Conservation (phyloP, 78 protist genomes). For the Dictyostelium purpureum region DNA sequence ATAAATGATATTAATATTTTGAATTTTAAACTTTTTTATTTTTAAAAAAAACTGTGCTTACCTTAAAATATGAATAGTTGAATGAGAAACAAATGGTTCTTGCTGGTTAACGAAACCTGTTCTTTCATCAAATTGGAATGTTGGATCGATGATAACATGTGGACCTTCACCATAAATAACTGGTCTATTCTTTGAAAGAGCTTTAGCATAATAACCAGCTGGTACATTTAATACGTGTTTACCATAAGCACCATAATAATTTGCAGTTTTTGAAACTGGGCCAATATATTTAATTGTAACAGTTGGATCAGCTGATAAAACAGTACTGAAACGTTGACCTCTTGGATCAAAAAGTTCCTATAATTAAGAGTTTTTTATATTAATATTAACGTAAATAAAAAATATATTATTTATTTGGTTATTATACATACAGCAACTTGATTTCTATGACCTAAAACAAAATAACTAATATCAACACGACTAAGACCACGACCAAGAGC, state of each 20-base stretch:
- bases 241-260: slow-evolving; percentile 37
- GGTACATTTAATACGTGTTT: slow-evolving; percentile 56
- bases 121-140: slow-evolving; percentile 16
- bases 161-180: slow-evolving; percentile 70
- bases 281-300: slow-evolving; percentile 25
- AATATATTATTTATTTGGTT: too few species aligned
- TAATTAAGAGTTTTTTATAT: too few species aligned
- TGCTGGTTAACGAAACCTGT: slow-evolving; percentile 39
- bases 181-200: slow-evolving; percentile 45
- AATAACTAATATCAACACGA: background rate
- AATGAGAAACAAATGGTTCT: slow-evolving; percentile 42
- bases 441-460: slow-evolving; percentile 28
- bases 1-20: too few species aligned
- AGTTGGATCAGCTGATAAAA: slow-evolving; percentile 36
- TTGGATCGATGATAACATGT: slow-evolving; percentile 70
- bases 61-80: slow-evolving; percentile 34
- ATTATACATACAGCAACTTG: too few species aligned
- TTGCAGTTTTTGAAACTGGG: slow-evolving; percentile 26
- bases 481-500: slow-evolving; percentile 10
- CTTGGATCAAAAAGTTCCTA: slow-evolving; percentile 41
- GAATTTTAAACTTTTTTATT: too few species aligned
- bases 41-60: too few species aligned
- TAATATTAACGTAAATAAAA: too few species aligned
- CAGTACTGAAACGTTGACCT: slow-evolving; percentile 27
- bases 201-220: slow-evolving; percentile 53